Evolutionary conservation across 352 stramenopile species (phyloP), one percentile per base, ranked within the genome.

Genomic region (Phytophthora pisi): DNA sequence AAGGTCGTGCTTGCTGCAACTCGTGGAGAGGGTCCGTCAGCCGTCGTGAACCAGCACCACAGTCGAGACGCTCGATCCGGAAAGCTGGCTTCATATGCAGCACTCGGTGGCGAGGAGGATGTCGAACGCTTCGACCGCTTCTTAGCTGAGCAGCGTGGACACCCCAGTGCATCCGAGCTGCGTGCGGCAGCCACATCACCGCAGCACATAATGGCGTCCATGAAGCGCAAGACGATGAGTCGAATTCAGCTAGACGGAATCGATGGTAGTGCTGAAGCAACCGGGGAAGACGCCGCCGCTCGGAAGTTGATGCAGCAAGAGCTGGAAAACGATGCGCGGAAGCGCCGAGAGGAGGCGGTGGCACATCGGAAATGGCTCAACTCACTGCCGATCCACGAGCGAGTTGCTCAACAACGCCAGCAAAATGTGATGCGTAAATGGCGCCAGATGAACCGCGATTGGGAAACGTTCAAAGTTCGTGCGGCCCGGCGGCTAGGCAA

Each of bases 351-450:
- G 4, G 74, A 74, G 23, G 53, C 81, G 1, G 67, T 90, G 7
- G 63, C 70, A 47, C 83, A 80, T 45, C 83, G 84, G 26, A 87
- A 88, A 45, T 91, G 81, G 82, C 70, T 95, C 8, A 75, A 85
- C 49, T 78, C 82, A 20, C 77, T 91, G 34, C 79, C 87, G 2
- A 93, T 91, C 30, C 80, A 95, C 57, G 85, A 91, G 57, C 80
- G 84, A 6, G 66, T 92, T 7, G 77, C 73, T 28, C 81, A 88
- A 42, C 74, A 90, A 51, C 78, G 84, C 3, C 81, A 92, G 68
- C 78, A 91, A 54, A 89, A 92, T 51, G 81, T 79, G 8, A 61
- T 91, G n/a, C 71, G 68, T 18, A 86, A 87, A 46, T 95, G 87
- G 87, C 71, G 87, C 28, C 70, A 89, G 10, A 78, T 89, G 46